Evolutionary conservation across 768 basidiomycete genomes (phyloP).

Genomic region (Tricholoma matsutake): DNA sequence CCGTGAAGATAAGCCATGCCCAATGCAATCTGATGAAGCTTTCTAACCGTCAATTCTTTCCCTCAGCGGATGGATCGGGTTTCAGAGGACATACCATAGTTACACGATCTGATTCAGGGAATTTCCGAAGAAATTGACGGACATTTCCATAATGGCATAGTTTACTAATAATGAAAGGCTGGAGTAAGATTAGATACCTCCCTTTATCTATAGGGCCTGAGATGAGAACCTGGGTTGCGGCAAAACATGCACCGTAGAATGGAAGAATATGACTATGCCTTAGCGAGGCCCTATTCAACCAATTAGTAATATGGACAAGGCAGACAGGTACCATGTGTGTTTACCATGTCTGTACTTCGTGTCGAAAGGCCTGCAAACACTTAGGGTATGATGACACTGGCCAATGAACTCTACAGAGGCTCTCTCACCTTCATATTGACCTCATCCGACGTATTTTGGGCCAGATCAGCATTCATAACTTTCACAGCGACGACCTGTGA

Average conservation of each 20-base stretch:
- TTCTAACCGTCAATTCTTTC: background rate
- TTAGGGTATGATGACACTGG: background rate
- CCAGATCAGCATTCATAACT: constrained; percentile 21
- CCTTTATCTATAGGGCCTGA: background rate
- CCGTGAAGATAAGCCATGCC: constrained; percentile 26
- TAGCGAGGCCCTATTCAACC: background rate
- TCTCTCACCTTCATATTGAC: constrained; percentile 22
- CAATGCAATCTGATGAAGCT: constrained; percentile 20
- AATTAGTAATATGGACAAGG: background rate
- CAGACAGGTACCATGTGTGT: background rate
- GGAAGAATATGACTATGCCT: background rate
- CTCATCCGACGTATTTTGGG: constrained; percentile 18
- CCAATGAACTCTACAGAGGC: no score
- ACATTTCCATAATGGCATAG: constrained; percentile 7
- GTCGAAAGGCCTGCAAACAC: background rate
- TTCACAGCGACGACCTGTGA: constrained; percentile 28
- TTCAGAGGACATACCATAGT: constrained; percentile 9
- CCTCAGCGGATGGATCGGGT: background rate
- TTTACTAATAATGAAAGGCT: constrained; percentile 9
- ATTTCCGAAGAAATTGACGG: constrained; percentile 3
- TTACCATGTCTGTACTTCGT: constrained; percentile 2
- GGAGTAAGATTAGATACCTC: background rate
- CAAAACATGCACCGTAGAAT: constrained; percentile 2
- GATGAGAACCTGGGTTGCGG: background rate
- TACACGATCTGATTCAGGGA: background rate